These are phyloP conservation scores for Geranomyces michiganensis DNA, from an alignment of 192 early-diverging fungal species.

Conservation along the genomic window DNA sequence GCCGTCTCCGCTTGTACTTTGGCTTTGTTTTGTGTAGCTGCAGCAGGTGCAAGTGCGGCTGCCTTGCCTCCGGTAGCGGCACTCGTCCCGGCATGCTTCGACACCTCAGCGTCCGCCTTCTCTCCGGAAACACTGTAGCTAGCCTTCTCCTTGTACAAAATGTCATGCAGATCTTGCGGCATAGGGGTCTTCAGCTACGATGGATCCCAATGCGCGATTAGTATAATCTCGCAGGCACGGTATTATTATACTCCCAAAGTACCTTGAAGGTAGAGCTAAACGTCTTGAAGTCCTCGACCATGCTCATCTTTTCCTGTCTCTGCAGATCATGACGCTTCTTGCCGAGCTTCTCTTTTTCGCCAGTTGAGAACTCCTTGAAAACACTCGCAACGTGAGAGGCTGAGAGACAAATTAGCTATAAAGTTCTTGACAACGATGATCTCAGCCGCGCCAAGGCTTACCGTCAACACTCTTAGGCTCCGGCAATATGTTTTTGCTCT, in stretches of 20 bases:
- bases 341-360: slow-evolving; percentile 77
- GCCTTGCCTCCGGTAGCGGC: neutral
- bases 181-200: slow-evolving; percentile 74
- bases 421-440: slow-evolving; percentile 48
- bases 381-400: slow-evolving; percentile 40
- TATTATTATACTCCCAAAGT: neutral
- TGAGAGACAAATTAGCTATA: slow-evolving; percentile 22
- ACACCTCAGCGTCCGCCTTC: too few relatives aligned
- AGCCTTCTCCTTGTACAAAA: slow-evolving; percentile 56
- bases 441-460: slow-evolving; percentile 51
- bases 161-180: slow-evolving; percentile 78
- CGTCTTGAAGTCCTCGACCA: slow-evolving; percentile 76
- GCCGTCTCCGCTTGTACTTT: neutral
- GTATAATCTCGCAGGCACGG: neutral
- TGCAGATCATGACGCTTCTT: slow-evolving; percentile 73
- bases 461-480: slow-evolving; percentile 30
- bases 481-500: slow-evolving; percentile 21
- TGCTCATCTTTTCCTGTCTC: slow-evolving; percentile 73
- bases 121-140: neutral
- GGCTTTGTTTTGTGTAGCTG: neutral
- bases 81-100: neutral
- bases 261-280: slow-evolving; percentile 77
- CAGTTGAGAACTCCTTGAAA: slow-evolving; percentile 70
- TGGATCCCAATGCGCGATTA: neutral
- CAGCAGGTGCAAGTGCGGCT: neutral